A percentile compares a stretch with the other conserved stretches of the same genome.
phyloP scores from a whole-genome alignment of 768 basidiomycete genomes.

The Harrya chromipes region DNA sequence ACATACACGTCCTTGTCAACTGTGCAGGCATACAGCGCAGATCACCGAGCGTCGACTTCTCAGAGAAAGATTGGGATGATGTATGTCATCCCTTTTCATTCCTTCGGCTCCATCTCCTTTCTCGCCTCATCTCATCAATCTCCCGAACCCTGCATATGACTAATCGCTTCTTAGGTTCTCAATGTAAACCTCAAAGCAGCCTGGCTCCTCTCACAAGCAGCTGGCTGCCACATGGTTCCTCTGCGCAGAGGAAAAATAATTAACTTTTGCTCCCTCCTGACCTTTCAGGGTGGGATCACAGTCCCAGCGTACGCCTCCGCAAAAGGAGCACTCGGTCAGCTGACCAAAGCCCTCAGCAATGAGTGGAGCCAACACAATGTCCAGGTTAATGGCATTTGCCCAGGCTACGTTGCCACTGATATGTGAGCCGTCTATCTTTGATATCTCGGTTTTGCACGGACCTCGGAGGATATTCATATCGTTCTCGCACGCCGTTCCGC shows the following conservation, averaged over 20 bases:
- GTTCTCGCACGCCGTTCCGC: slow-evolving; percentile 6
- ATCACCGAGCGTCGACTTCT: slow-evolving; percentile 61
- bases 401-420: slow-evolving; percentile 87
- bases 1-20: slow-evolving; percentile 65
- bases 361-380: slow-evolving; percentile 90
- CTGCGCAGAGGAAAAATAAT: slow-evolving; percentile 69
- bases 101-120: slow-evolving; percentile 7
- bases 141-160: slow-evolving; percentile 9
- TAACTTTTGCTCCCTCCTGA: slow-evolving; percentile 57
- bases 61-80: slow-evolving; percentile 69
- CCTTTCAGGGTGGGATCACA: slow-evolving; percentile 57
- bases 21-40: slow-evolving; percentile 63
- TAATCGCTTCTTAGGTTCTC: slow-evolving; percentile 53
- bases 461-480: background rate
- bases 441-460: slow-evolving; percentile 6
- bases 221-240: slow-evolving; percentile 87
- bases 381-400: slow-evolving; percentile 85
- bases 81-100: slow-evolving; percentile 43
- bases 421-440: slow-evolving; percentile 50
- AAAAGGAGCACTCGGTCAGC: slow-evolving; percentile 81
- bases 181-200: slow-evolving; percentile 85
- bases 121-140: slow-evolving; percentile 6
- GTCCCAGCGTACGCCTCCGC: slow-evolving; percentile 91
- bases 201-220: slow-evolving; percentile 82
- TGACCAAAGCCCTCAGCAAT: slow-evolving; percentile 88